These are phyloP conservation scores for Heterobasidion annosum DNA, from an alignment of 1,284 basidiomycete species.

Conservation along the genomic window DNA sequence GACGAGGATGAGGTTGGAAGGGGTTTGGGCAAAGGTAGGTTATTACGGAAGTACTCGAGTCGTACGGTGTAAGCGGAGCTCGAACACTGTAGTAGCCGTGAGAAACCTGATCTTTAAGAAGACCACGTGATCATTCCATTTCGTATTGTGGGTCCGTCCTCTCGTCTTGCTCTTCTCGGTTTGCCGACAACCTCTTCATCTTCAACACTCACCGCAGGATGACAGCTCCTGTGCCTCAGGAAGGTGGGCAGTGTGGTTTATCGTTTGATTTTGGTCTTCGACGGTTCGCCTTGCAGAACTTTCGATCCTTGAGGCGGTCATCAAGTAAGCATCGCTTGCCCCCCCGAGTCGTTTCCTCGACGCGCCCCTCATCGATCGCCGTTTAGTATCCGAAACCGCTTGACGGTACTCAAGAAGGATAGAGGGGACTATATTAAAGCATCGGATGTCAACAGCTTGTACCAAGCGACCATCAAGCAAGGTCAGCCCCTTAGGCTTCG, in stretches of 20 bases:
- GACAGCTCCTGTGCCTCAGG: constrained; percentile 63
- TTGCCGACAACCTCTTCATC: too few species aligned
- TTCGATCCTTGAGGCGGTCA: constrained; percentile 90
- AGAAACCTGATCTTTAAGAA: too few species aligned
- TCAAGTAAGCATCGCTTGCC: constrained; percentile 55
- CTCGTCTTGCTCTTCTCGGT: too few species aligned
- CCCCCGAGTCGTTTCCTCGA: constrained; percentile 1
- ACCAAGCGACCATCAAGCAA: constrained; percentile 93
- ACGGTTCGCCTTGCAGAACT: constrained; percentile 47
- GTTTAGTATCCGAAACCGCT: constrained; percentile 81
- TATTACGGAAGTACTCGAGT: constrained; percentile 6
- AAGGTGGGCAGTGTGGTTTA: constrained; percentile 31
- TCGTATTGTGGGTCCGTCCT: too few species aligned
- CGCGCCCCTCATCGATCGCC: constrained; percentile 11
- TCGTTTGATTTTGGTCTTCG: constrained; percentile 9
- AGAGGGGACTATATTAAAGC: constrained; percentile 84
- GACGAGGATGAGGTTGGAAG: constrained; percentile 12
- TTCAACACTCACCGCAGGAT: constrained; percentile 22
- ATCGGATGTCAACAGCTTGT: constrained; percentile 89
- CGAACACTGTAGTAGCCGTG: too few species aligned
- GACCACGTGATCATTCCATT: too few species aligned
- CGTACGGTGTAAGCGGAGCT: too few species aligned
- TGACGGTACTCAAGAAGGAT: constrained; percentile 86
- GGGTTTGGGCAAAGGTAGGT: constrained; percentile 13
- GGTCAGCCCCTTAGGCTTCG: constrained; percentile 34